Evolutionary conservation across 495 filamentous ascomycete genomes (phyloP), one percentile per base, ranked within the genome.

Genomic region (Aspergillus indologenus): DNA sequence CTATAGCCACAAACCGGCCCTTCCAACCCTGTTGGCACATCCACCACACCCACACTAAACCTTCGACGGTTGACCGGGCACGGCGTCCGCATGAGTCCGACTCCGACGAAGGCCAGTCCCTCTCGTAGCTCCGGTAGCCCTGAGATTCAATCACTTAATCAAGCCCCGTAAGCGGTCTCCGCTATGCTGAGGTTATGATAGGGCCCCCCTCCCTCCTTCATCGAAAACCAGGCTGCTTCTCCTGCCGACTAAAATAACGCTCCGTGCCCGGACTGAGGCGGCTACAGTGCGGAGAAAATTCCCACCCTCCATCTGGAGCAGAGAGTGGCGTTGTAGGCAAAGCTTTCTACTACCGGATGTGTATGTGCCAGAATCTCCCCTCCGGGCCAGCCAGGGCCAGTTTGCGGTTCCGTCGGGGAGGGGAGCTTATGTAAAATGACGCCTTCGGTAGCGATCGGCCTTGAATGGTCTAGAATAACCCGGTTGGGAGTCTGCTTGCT

Each of bases 151-250:
- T 54, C 43, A 22, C 62, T 52, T 56, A 53, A 44, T 45, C 46
- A 12, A 61, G 52, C 24, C 18, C 17, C 54, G 53, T 58, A 65
- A 59, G n/a, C n/a, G n/a, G n/a, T n/a, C n/a, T n/a, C n/a, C n/a
- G 62, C 59, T 59, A 59, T 56, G 61, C 62, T 65, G 54, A 59
- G 47, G 62, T n/a, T n/a, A 29, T 29, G 26, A 29, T 29, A 4
- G 26, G 26, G 26, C 26, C 26, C 26, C 26, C 26, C 4, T n/a
- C n/a, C n/a, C n/a, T n/a, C n/a, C n/a, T n/a, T 29, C 26, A 29
- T 40, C 6, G 34, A 40, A 8, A 40, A 7, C 7, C 34, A 40
- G 34, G 34, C 12, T 40, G 34, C 5, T 15, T 15, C 2, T 40
- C 12, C 34, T 40, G 34, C 34, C 34, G 5, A 40, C 12, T 40